Evolutionary conservation across 2,329 filamentous ascomycete genomes (phyloP).

Genomic region (Lachnellula hyalina): DNA sequence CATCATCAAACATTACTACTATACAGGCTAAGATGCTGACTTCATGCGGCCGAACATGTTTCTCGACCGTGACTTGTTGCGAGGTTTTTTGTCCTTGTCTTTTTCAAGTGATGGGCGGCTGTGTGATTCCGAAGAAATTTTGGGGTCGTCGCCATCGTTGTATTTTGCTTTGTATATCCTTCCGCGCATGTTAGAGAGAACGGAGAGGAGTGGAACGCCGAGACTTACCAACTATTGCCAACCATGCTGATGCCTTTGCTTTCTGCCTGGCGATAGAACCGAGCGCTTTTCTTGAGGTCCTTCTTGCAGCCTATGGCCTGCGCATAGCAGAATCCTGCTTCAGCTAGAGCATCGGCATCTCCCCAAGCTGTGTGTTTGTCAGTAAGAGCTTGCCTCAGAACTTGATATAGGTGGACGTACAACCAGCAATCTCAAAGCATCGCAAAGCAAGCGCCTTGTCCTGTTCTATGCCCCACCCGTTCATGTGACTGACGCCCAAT

Average conservation of each 20-base stretch:
- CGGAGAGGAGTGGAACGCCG: background rate
- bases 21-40: constrained; percentile 2
- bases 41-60: constrained; percentile 59
- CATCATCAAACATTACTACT: background rate
- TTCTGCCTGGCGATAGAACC: constrained; percentile 85
- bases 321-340: constrained; percentile 94
- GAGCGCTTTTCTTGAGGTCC: constrained; percentile 88
- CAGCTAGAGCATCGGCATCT: constrained; percentile 86
- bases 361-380: constrained; percentile 63
- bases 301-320: constrained; percentile 93
- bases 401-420: constrained; percentile 42
- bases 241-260: constrained; percentile 95
- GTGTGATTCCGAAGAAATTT: constrained; percentile 36
- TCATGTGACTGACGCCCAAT: constrained; percentile 93
- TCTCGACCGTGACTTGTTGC: constrained; percentile 71
- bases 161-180: constrained; percentile 99
- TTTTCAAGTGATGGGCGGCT: constrained; percentile 25
- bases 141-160: constrained; percentile 51
- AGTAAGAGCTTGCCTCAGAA: constrained; percentile 7
- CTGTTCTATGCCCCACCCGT: constrained; percentile 94
- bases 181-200: constrained; percentile 1
- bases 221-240: constrained; percentile 87
- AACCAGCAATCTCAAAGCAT: constrained; percentile 94
- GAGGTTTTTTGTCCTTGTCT: constrained; percentile 52
- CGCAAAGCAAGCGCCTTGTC: constrained; percentile 82